phyloP scores from a whole-genome alignment of 495 filamentous ascomycete genomes.

The Penicillium macrosclerotiorum region DNA sequence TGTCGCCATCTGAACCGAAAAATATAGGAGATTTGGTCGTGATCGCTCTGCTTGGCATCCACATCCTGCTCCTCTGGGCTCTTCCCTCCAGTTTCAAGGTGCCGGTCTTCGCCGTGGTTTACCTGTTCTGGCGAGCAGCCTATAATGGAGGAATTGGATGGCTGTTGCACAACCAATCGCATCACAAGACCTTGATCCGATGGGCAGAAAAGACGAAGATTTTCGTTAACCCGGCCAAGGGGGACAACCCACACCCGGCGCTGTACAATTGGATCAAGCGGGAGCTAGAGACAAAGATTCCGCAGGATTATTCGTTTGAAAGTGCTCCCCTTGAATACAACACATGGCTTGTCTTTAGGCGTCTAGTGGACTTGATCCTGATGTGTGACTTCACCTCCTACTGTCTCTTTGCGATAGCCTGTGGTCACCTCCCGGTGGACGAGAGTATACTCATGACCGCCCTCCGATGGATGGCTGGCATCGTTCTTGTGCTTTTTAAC shows the following conservation, averaged over 20 bases:
- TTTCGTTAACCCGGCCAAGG: constrained; percentile 78
- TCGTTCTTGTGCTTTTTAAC: constrained; percentile 86
- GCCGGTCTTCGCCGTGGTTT: constrained; percentile 75
- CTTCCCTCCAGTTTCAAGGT: constrained; percentile 66
- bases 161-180: constrained; percentile 84
- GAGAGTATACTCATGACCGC: constrained; percentile 68
- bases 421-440: constrained; percentile 66
- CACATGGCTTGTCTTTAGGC: constrained; percentile 94
- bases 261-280: constrained; percentile 79
- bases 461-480: constrained; percentile 78
- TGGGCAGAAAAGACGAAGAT: constrained; percentile 85
- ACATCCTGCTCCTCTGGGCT: constrained; percentile 67
- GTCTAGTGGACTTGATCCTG: constrained; percentile 90
- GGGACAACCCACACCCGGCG: constrained; percentile 75
- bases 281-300: constrained; percentile 93
- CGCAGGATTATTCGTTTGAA: constrained; percentile 89
- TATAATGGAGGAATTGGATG: constrained; percentile 96
- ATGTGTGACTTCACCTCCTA: constrained; percentile 99
- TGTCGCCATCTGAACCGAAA: constrained; percentile 94
- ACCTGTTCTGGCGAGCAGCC: constrained; percentile 85
- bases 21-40: constrained; percentile 84
- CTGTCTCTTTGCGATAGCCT: constrained; percentile 90
- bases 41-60: constrained; percentile 71
- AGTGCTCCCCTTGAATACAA: constrained; percentile 96
- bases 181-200: constrained; percentile 76